Evolutionary conservation across 495 filamentous ascomycete species (phyloP).

Genomic region (Hamigera avellanea): DNA sequence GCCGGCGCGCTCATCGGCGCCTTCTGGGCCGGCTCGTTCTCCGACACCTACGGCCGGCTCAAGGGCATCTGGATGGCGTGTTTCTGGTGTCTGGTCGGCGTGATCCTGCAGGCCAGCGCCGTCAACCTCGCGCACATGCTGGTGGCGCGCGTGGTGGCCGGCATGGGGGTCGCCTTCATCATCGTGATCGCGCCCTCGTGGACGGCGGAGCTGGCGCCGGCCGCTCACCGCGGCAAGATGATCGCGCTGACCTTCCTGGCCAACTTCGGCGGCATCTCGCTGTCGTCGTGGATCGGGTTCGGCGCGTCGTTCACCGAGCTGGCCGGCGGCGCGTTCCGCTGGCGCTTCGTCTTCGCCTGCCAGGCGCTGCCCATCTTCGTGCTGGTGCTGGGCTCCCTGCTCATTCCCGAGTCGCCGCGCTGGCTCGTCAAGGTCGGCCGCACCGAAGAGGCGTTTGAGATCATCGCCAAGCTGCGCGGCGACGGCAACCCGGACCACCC

Average conservation of each 20-base stretch:
- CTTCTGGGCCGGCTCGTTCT: constrained; percentile 34
- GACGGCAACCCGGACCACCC: constrained; percentile 11
- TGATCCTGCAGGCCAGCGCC: constrained; percentile 31
- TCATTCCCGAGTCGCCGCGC: constrained; percentile 32
- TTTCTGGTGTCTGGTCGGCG: constrained; percentile 30
- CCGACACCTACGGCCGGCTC: constrained; percentile 36
- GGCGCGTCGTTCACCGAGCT: constrained; percentile 25
- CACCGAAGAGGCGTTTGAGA: constrained; percentile 31
- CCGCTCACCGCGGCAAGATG: constrained; percentile 2
- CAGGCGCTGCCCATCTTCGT: constrained; percentile 38
- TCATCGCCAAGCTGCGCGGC: constrained; percentile 37
- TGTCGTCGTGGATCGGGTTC: constrained; percentile 48
- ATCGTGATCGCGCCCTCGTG: constrained; percentile 43
- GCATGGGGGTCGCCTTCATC: constrained; percentile 40
- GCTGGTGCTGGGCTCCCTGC: constrained; percentile 26
- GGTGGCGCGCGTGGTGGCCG: constrained; percentile 36
- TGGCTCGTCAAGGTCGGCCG: constrained; percentile 25
- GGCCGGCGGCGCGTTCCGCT: constrained; percentile 29
- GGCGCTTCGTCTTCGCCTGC: constrained; percentile 43
- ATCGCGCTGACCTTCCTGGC: constrained; percentile 26
- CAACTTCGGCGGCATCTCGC: constrained; percentile 41
- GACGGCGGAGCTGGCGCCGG: constrained; percentile 5
- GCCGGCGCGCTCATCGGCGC: constrained; percentile 35
- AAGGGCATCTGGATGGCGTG: constrained; percentile 33
- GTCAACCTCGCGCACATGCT: constrained; percentile 42